Conservation (phyloP, 768 basidiomycete genomes). For the Kondoa subrosea region DNA sequence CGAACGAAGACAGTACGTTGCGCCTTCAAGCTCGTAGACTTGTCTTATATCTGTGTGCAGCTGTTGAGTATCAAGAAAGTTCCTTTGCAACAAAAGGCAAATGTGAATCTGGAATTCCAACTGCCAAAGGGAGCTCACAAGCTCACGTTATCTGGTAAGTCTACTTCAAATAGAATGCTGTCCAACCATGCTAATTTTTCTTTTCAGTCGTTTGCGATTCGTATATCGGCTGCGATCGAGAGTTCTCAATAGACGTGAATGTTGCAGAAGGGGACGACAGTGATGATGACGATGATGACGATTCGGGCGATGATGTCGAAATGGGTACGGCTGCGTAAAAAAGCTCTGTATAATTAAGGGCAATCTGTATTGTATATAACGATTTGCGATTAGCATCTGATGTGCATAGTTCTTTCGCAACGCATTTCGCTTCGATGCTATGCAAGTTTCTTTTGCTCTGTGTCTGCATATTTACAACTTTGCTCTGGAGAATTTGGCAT, state of each 20-base stretch:
- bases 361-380: too few species aligned
- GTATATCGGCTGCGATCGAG: constrained; percentile 81
- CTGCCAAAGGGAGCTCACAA: constrained; percentile 1
- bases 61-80: constrained; percentile 9
- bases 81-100: not conserved
- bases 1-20: constrained; percentile 1
- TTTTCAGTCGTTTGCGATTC: constrained; percentile 84
- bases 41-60: not conserved
- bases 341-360: too few species aligned
- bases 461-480: not conserved
- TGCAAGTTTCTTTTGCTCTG: too few species aligned
- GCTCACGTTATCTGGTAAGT: constrained; percentile 2
- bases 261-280: constrained; percentile 75
- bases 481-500: not conserved
- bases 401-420: too few species aligned
- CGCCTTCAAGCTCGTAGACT: not conserved
- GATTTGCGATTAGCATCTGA: too few species aligned
- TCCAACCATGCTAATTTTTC: not conserved
- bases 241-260: constrained; percentile 60
- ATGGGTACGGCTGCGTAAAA: not conserved
- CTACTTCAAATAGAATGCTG: not conserved
- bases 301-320: constrained; percentile 37
- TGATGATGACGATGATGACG: constrained; percentile 40
- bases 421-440: too few species aligned
- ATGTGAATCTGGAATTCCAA: not conserved